phyloP scores from a whole-genome alignment of 73 alveolate genomes.

The Tetrahymena elliotti region DNA sequence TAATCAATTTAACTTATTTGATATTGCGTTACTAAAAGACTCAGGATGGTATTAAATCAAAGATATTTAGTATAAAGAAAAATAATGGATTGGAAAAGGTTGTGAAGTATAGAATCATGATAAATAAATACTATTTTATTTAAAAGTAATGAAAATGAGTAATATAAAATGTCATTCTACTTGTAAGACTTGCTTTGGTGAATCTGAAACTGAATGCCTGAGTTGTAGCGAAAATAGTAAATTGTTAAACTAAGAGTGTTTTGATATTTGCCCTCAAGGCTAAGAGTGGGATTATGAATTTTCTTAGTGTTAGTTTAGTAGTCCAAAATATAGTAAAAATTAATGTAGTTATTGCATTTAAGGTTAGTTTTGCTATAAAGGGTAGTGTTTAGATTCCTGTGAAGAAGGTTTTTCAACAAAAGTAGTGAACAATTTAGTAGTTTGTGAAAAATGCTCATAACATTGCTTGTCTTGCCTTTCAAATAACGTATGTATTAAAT shows the following conservation, averaged over 20 bases:
- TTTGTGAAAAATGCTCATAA: background rate
- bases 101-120: background rate
- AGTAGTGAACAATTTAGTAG: background rate
- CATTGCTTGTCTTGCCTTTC: background rate
- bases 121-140: background rate
- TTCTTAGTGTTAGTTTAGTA: background rate
- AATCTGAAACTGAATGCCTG: background rate
- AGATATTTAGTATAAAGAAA: background rate
- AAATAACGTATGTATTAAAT: background rate
- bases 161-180: background rate
- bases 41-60: background rate
- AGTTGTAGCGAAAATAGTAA: background rate
- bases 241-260: background rate
- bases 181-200: background rate
- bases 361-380: background rate
- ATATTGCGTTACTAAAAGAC: background rate
- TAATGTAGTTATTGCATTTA: background rate
- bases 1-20: background rate
- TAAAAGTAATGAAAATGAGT: background rate
- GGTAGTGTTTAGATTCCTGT: background rate
- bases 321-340: background rate
- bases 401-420: background rate
- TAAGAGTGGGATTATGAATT: background rate
- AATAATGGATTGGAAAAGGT: background rate
- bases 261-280: background rate